These are phyloP conservation scores for Venturiaceae sp. DNA, from an alignment of 2,329 filamentous ascomycete species.

Conservation along the genomic window DNA sequence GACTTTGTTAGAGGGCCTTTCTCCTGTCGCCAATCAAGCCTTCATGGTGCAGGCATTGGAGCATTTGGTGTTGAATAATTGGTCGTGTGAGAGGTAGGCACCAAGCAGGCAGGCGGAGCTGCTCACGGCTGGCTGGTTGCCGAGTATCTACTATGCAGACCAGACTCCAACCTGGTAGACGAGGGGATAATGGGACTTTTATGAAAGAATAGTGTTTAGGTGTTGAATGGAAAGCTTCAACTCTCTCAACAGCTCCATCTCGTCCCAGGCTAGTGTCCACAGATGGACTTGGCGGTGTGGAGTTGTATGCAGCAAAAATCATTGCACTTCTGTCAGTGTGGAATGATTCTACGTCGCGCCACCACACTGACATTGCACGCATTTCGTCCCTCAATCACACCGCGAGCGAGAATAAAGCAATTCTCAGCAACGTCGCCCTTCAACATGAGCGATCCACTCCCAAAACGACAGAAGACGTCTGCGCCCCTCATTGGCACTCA, in stretches of 20 bases:
- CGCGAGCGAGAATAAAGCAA: neutral
- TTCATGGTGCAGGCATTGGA: neutral
- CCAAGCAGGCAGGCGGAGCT: neutral
- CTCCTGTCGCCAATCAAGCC: too few relatives aligned
- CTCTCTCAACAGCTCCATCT: neutral
- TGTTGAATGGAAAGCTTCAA: too few relatives aligned
- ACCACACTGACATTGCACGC: neutral
- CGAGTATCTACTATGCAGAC: neutral
- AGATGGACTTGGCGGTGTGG: neutral
- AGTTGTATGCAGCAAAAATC: neutral
- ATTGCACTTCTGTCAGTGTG: too few relatives aligned
- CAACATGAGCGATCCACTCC: slow-evolving; percentile 17
- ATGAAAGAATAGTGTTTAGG: too few relatives aligned
- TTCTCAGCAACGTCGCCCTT: neutral
- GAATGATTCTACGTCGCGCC: neutral
- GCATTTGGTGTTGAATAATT: too few relatives aligned
- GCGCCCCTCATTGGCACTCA: slow-evolving; percentile 76
- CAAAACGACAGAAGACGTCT: slow-evolving; percentile 76
- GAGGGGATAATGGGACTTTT: too few relatives aligned
- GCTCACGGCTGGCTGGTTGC: neutral
- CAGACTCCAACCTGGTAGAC: too few relatives aligned
- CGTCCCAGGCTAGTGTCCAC: neutral
- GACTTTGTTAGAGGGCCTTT: too few relatives aligned
- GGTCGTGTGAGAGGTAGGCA: neutral
- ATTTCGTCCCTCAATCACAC: neutral